A percentile compares a stretch with the other conserved stretches of the same genome.
These are phyloP conservation scores for Tolypocladium paradoxum DNA, from an alignment of 2,329 filamentous ascomycete species.

Conservation along the genomic window DNA sequence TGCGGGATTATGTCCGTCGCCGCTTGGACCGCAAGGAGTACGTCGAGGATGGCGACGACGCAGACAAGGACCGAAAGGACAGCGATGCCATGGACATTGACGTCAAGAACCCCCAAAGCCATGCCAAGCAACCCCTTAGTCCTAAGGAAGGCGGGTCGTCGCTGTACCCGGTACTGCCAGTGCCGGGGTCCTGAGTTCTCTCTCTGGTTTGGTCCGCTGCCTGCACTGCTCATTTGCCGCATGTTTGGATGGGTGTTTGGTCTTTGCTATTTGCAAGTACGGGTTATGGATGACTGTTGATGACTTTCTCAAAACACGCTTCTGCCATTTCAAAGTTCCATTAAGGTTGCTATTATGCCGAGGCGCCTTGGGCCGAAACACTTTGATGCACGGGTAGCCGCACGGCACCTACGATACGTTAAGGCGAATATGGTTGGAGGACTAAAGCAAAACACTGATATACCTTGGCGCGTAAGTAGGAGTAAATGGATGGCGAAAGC, in stretches of 20 bases:
- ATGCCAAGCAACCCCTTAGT: conserved; percentile 11
- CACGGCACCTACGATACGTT: background rate
- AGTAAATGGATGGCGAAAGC: background rate
- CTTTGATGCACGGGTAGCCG: background rate
- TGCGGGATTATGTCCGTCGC: conserved; percentile 46
- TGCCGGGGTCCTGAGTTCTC: conserved; percentile 11
- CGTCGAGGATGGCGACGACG: conserved; percentile 20
- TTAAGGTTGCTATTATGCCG: background rate
- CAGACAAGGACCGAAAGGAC: conserved; percentile 8
- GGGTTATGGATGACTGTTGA: background rate
- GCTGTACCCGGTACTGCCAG: conserved; percentile 29
- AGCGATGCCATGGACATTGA: conserved; percentile 27
- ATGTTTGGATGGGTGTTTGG: background rate
- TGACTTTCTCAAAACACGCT: background rate
- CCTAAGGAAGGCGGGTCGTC: conserved; percentile 21
- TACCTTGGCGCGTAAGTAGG: background rate
- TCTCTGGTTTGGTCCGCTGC: background rate
- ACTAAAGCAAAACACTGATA: background rate
- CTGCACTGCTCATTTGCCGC: background rate
- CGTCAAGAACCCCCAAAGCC: conserved; percentile 18
- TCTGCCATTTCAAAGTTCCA: background rate
- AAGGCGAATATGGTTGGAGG: background rate
- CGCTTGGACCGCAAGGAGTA: conserved; percentile 48
- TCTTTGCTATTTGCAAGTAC: background rate
- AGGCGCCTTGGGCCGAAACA: background rate